A percentile compares a stretch with the other conserved stretches of the same genome.
These are phyloP conservation scores for Chlorencoelia australis DNA, from an alignment of 2,329 filamentous ascomycete species.

Conservation along the genomic window DNA sequence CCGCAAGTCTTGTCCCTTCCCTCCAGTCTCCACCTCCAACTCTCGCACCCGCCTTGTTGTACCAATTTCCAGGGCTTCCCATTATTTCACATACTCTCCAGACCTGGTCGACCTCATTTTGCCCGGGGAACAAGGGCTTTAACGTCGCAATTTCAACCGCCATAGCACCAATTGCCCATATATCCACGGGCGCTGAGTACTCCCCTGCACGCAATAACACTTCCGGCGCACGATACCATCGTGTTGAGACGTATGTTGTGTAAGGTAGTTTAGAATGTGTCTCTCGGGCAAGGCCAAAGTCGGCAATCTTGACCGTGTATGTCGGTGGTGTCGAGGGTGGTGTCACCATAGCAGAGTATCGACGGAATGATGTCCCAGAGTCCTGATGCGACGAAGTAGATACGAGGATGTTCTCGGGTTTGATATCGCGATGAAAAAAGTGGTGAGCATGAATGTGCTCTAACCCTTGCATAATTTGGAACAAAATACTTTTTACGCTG, in stretches of 20 bases:
- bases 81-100: constrained; percentile 99
- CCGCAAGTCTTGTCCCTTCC: constrained; percentile 82
- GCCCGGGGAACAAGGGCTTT: constrained; percentile 92
- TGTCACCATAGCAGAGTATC: constrained; percentile 88
- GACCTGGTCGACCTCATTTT: constrained; percentile 97
- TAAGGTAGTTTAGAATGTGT: constrained; percentile 94
- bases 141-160: constrained; percentile 94
- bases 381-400: constrained; percentile 72
- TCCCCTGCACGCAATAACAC: constrained; percentile 88
- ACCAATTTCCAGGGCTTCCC: constrained; percentile 97
- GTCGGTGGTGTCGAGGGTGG: constrained; percentile 87
- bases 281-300: constrained; percentile 94
- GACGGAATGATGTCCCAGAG: constrained; percentile 71
- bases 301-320: constrained; percentile 96
- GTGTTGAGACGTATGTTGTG: constrained; percentile 94
- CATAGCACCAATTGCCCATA: constrained; percentile 98
- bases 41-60: constrained; percentile 76
- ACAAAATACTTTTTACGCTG: constrained; percentile 95
- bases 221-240: constrained; percentile 92
- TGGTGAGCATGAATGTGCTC: constrained; percentile 96
- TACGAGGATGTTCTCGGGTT: constrained; percentile 96
- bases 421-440: constrained; percentile 99
- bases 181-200: constrained; percentile 95
- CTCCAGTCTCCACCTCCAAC: constrained; percentile 97
- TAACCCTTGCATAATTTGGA: constrained; percentile 90